Percentiles rank a stretch among this genome's conserved stretches.
Evolutionary conservation across 176 grass and related monocot genomes (phyloP).

Genomic region (Tillandsia leiboldiana): DNA sequence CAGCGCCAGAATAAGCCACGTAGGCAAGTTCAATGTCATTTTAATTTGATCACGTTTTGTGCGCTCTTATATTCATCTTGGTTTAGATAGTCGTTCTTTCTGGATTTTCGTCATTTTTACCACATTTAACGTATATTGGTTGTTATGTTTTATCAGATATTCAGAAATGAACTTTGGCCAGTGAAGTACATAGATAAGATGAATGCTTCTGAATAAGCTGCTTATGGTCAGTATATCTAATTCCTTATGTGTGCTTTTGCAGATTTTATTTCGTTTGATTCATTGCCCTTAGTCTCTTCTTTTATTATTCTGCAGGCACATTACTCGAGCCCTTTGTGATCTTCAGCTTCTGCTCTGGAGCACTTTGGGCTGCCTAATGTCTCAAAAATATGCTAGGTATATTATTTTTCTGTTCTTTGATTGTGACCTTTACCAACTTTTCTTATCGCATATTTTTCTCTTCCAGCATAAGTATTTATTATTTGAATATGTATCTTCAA

Average conservation of each 20-base stretch:
- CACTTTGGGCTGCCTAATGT: slow-evolving; percentile 3
- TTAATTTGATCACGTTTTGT: not conserved
- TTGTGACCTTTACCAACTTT: not conserved
- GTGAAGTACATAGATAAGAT: slow-evolving; percentile 28
- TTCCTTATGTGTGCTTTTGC: not conserved
- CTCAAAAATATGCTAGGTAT: not conserved
- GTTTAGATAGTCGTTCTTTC: not conserved
- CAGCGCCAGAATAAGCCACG: slow-evolving; percentile 96
- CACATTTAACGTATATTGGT: not conserved
- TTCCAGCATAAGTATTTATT: not conserved
- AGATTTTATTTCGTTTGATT: not conserved
- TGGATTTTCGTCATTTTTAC: not conserved
- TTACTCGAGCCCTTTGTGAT: not conserved
- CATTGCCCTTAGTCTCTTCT: not conserved
- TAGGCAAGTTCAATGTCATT: slow-evolving; percentile 33
- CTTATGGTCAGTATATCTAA: not conserved
- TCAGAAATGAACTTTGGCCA: slow-evolving; percentile 99
- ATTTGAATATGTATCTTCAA: not conserved
- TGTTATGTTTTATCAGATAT: slow-evolving; percentile 48
- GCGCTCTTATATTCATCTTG: not conserved
- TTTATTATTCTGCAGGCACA: not conserved
- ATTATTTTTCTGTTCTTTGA: not conserved
- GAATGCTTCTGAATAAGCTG: not conserved
- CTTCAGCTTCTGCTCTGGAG: slow-evolving; percentile 1
- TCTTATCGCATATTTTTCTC: not conserved